These are phyloP conservation scores for Helotiales sp. DNA, from an alignment of 2,329 filamentous ascomycete species.

Conservation along the genomic window DNA sequence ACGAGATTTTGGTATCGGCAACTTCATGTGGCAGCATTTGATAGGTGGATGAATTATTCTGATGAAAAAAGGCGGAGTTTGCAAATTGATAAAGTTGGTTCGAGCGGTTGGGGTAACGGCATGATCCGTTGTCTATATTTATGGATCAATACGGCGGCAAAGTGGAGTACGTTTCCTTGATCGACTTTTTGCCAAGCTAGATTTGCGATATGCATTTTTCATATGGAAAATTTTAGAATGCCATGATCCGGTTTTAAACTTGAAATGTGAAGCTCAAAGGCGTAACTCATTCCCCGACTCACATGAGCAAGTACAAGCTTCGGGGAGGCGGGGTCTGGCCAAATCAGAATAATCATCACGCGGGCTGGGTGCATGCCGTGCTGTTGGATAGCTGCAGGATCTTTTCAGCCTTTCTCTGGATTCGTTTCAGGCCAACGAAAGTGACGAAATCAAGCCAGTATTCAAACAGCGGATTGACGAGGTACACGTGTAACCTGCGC, in stretches of 20 bases:
- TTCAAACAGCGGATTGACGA: neutral
- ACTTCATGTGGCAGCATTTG: neutral
- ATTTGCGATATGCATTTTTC: neutral
- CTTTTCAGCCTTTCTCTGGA: neutral
- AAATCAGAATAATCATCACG: neutral
- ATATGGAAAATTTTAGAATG: neutral
- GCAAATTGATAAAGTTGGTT: neutral
- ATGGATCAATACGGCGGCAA: neutral
- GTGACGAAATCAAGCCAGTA: neutral
- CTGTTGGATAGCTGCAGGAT: neutral
- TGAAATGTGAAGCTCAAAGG: neutral
- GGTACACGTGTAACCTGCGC: neutral
- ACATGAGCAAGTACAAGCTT: too few relatives aligned
- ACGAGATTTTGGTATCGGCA: neutral
- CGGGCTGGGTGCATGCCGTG: neutral
- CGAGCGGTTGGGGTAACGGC: too few relatives aligned
- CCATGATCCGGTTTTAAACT: constrained; percentile 2
- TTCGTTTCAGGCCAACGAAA: neutral
- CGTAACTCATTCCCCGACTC: too few relatives aligned
- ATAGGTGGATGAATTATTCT: neutral
- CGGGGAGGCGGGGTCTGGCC: neutral
- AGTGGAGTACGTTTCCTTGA: neutral
- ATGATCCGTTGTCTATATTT: too few relatives aligned
- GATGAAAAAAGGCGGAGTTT: neutral
- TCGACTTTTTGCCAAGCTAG: neutral